Evolutionary conservation across 1,284 basidiomycete species (phyloP).

Genomic region (Earliella scabrosa): DNA sequence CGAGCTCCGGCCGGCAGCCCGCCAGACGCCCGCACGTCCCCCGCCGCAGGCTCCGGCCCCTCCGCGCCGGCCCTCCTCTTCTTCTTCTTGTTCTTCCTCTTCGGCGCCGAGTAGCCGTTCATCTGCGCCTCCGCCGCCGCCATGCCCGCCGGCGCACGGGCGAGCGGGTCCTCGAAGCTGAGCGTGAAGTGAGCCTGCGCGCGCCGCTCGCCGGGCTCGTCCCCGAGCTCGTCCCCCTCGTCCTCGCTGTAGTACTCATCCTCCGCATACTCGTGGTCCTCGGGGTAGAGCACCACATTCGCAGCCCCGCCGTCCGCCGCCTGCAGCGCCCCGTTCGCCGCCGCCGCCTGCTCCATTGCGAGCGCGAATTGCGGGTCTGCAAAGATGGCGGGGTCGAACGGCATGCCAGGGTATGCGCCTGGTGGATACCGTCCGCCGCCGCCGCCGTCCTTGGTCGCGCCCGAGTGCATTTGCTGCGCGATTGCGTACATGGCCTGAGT

Average conservation of each 20-base stretch:
- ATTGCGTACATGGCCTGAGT: slow-evolving; percentile 67
- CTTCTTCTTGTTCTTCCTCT: slow-evolving; percentile 43
- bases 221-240: slow-evolving; percentile 48
- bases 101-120: slow-evolving; percentile 19
- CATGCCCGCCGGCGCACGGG: slow-evolving; percentile 15
- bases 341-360: slow-evolving; percentile 56
- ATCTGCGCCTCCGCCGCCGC: slow-evolving; percentile 15
- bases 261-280: slow-evolving; percentile 48
- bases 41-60: slow-evolving; percentile 25
- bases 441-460: slow-evolving; percentile 43
- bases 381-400: slow-evolving; percentile 60
- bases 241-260: slow-evolving; percentile 53
- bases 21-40: background rate
- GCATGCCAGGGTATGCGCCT: slow-evolving; percentile 38
- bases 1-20: slow-evolving; percentile 37
- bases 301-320: slow-evolving; percentile 36
- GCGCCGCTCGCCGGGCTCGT: slow-evolving; percentile 32
- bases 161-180: slow-evolving; percentile 41
- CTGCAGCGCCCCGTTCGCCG: slow-evolving; percentile 42
- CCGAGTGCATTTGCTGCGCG: slow-evolving; percentile 68
- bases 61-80: slow-evolving; percentile 36
- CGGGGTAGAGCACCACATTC: slow-evolving; percentile 49
- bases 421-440: slow-evolving; percentile 37
- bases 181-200: slow-evolving; percentile 44
- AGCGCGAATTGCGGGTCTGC: slow-evolving; percentile 56